phyloP scores from a whole-genome alignment of 192 early-diverging fungal genomes.

The Coemansia sp. region DNA sequence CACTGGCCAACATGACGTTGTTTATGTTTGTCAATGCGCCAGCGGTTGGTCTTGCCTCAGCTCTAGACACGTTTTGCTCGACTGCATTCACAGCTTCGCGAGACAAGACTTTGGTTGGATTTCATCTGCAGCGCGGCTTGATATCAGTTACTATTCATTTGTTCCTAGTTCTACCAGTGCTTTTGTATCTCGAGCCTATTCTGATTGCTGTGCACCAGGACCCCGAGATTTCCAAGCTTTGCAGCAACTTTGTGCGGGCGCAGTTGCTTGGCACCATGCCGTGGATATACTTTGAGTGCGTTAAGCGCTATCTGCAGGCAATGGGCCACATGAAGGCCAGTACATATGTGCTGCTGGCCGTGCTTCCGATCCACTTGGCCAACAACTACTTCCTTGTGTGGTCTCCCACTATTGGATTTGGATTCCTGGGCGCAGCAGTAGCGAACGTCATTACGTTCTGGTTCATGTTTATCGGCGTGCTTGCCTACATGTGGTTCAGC shows the following conservation, averaged over 20 bases:
- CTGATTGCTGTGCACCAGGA: constrained; percentile 75
- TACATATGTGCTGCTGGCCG: constrained; percentile 68
- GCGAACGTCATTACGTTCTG: constrained; percentile 75
- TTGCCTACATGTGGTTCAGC: constrained; percentile 60
- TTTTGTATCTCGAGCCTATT: constrained; percentile 68
- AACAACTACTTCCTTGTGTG: constrained; percentile 84
- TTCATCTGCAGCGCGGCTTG: constrained; percentile 77
- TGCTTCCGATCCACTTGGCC: constrained; percentile 69
- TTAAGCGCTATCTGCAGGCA: constrained; percentile 82
- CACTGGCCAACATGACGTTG: constrained; percentile 71
- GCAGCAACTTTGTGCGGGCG: constrained; percentile 66
- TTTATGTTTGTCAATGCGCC: constrained; percentile 68
- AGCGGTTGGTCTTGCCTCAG: constrained; percentile 65
- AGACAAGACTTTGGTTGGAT: constrained; percentile 64
- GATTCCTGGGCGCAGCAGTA: constrained; percentile 81
- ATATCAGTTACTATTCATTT: constrained; percentile 72
- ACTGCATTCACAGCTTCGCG: constrained; percentile 67
- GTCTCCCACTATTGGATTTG: constrained; percentile 62
- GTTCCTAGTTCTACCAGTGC: constrained; percentile 66
- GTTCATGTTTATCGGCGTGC: constrained; percentile 62
- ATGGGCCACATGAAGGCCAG: constrained; percentile 89
- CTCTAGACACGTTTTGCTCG: constrained; percentile 73
- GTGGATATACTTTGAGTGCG: constrained; percentile 76
- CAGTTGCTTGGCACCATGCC: constrained; percentile 72
- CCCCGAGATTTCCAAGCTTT: constrained; percentile 60